Evolutionary conservation across 352 stramenopile genomes (phyloP), one percentile per base, ranked within the genome.

Genomic region (Phytophthora cactorum): DNA sequence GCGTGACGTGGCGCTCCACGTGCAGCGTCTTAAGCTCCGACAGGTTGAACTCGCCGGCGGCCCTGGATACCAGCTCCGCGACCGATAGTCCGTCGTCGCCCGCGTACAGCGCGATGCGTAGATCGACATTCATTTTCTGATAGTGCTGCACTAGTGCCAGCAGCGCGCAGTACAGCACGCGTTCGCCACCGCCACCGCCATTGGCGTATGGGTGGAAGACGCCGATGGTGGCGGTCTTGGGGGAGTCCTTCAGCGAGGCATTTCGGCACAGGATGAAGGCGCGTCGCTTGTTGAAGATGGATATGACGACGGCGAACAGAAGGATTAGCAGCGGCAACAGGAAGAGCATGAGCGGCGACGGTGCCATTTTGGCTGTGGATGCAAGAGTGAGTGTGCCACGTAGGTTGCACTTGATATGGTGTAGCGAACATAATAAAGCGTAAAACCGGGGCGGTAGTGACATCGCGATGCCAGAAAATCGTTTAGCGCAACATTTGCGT

Each of bases 101-200:
- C 14, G 86, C 70, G 72, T 92, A 98, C 31, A 96, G 70, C 28
- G 78, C 59, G 36, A 91, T 60, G 5, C 72, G 68, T 25, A 92
- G 54, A 41, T 59, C 63, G 5, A 22, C 22, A 5, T 64, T 41
- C 0, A 50, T 60, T 15, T 54, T 59, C 8, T 68, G 61, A 28
- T 89, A 90, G 63, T 69, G 68, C 51, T 68, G 62, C 17, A 81
- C 70, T 25, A 99, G 79, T 54, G 89, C 88, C 61, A 97, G 67
- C 45, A 99, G 81, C 11, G 92, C 92, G 64, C 97, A 98, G 92
- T 98, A 99, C 29, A 99, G 84, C 17, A 99, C 98, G 52, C 98
- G 94, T 75, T 99, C 98, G 36, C 98, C 98, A 41, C 98, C 98
- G 25, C 98, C 98, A 34, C 98, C 97, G 36, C 86, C 88, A 58